Conservation (phyloP, 2,329 filamentous ascomycete genomes). For the Talaromyces sp. region DNA sequence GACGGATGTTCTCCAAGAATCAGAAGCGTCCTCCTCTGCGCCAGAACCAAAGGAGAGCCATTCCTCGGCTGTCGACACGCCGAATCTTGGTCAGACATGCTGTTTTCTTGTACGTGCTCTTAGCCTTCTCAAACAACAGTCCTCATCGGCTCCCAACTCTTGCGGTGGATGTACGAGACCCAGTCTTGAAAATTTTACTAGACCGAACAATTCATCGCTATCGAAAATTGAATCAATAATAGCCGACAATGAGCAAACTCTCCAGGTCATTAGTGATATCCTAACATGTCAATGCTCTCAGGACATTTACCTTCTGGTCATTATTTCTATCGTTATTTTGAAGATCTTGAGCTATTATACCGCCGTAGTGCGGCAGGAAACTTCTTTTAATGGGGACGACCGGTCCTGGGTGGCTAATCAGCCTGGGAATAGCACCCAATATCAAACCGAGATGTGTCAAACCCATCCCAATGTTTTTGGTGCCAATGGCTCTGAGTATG, state of each 20-base stretch:
- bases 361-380: slow-evolving; percentile 5
- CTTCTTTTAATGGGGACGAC: background rate
- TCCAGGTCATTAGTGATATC: slow-evolving; percentile 9
- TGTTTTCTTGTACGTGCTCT: background rate
- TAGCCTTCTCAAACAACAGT: slow-evolving; percentile 3
- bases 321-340: slow-evolving; percentile 9
- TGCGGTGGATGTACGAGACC: background rate
- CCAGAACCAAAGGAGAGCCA: background rate
- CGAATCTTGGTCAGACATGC: background rate
- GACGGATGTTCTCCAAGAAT: background rate
- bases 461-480: background rate
- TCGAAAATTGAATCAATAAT: slow-evolving; percentile 1
- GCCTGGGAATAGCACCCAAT: background rate
- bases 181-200: background rate
- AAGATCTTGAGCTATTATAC: slow-evolving; percentile 1
- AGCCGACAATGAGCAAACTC: background rate
- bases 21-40: background rate
- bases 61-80: background rate
- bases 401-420: background rate
- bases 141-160: background rate
- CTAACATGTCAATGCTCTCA: slow-evolving; percentile 8
- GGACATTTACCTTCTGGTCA: slow-evolving; percentile 1
- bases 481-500: background rate
- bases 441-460: background rate
- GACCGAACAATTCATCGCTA: background rate